phyloP scores from a whole-genome alignment of 805 yeast species.

The Phaffomyces opuntiae region DNA sequence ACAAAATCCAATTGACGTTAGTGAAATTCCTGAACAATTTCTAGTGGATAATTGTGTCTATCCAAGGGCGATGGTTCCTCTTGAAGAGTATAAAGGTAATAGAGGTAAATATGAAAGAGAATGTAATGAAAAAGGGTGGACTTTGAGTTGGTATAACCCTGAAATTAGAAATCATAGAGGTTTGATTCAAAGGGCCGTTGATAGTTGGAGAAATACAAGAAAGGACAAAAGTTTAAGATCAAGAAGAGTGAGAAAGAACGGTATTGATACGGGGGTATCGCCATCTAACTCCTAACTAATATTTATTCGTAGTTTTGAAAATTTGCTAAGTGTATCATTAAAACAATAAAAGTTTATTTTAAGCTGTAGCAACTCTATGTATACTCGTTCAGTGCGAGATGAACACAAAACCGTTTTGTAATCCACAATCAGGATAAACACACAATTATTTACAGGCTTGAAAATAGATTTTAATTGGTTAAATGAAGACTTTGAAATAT shows the following conservation, averaged over 20 bases:
- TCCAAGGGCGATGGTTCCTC: constrained; percentile 39
- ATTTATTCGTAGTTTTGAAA: too few relatives aligned
- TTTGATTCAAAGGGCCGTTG: constrained; percentile 44
- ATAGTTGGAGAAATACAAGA: constrained; percentile 43
- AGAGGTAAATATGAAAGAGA: constrained; percentile 38
- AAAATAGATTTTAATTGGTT: too few relatives aligned
- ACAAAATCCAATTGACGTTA: constrained; percentile 2
- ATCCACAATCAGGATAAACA: too few relatives aligned
- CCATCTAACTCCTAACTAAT: too few relatives aligned
- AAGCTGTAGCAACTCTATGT: too few relatives aligned
- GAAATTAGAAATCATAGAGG: constrained; percentile 38
- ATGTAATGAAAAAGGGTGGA: constrained; percentile 45
- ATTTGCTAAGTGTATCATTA: too few relatives aligned
- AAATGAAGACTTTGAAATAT: too few relatives aligned
- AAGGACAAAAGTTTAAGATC: constrained; percentile 31
- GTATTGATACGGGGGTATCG: too few relatives aligned
- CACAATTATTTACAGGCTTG: too few relatives aligned
- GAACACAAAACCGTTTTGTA: too few relatives aligned
- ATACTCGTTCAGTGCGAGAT: too few relatives aligned
- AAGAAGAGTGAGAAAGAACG: constrained; percentile 33
- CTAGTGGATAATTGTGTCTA: constrained; percentile 37
- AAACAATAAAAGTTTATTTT: too few relatives aligned
- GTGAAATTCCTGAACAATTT: constrained; percentile 26
- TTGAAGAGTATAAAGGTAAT: constrained; percentile 36
- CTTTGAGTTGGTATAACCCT: constrained; percentile 35